Conservation (phyloP, 352 stramenopile genomes). For the Phytophthora tentaculata region DNA sequence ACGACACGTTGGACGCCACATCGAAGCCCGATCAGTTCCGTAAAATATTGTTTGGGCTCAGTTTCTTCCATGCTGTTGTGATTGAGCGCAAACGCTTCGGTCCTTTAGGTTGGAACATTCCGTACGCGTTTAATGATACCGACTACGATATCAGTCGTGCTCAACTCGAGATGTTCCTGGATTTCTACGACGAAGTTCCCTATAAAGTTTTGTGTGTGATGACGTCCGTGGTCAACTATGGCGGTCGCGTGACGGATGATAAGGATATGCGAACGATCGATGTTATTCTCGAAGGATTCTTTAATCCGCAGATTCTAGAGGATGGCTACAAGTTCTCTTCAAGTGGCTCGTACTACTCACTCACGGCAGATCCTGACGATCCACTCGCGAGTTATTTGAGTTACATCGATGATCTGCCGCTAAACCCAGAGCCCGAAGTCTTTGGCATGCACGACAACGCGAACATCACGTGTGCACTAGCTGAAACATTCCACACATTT, state of each 20-base stretch:
- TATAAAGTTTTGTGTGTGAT: slow-evolving; percentile 93
- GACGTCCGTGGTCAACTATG: slow-evolving; percentile 96
- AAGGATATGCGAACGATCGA: slow-evolving; percentile 94
- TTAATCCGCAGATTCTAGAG: slow-evolving; percentile 83
- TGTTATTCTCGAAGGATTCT: slow-evolving; percentile 91
- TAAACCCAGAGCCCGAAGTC: slow-evolving; percentile 91
- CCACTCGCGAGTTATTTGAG: slow-evolving; percentile 87
- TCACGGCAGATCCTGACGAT: slow-evolving; percentile 73
- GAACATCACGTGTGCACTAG: slow-evolving; percentile 92
- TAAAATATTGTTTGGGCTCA: slow-evolving; percentile 95
- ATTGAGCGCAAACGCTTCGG: slow-evolving; percentile 96
- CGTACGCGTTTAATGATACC: slow-evolving; percentile 98
- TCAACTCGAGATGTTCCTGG: slow-evolving; percentile 88
- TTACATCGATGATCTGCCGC: slow-evolving; percentile 94
- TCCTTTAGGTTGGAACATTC: slow-evolving; percentile 96
- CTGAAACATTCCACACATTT: slow-evolving; percentile 89
- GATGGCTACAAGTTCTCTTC: slow-evolving; percentile 78
- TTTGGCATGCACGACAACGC: slow-evolving; percentile 96
- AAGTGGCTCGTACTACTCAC: slow-evolving; percentile 89
- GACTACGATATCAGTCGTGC: slow-evolving; percentile 92
- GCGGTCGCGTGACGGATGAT: slow-evolving; percentile 93
- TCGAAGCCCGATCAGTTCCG: slow-evolving; percentile 89
- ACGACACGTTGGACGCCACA: slow-evolving; percentile 85
- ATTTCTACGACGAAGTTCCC: slow-evolving; percentile 86
- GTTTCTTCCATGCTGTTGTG: slow-evolving; percentile 92